Percentiles rank a stretch among this genome's conserved stretches.
These are phyloP conservation scores for Tetrahymena elliotti DNA, from an alignment of 73 alveolate species.

Conservation along the genomic window DNA sequence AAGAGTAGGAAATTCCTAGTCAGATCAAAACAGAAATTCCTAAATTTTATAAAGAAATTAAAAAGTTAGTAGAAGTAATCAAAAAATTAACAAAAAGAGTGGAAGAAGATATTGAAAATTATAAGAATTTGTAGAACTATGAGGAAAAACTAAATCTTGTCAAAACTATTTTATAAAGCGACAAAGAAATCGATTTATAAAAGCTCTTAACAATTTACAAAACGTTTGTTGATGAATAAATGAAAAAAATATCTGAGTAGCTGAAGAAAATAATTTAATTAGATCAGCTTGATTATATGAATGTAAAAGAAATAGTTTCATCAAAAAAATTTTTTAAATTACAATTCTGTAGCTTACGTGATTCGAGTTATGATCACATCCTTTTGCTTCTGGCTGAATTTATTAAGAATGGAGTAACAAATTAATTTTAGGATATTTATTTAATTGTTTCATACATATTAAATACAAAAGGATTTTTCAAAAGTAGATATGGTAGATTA, in stretches of 20 bases:
- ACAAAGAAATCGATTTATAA: too few relatives aligned
- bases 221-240: too few relatives aligned
- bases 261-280: too few relatives aligned
- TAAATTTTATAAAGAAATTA: neutral
- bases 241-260: too few relatives aligned
- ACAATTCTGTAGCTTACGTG: neutral
- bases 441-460: neutral
- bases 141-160: too few relatives aligned
- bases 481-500: neutral
- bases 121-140: too few relatives aligned
- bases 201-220: too few relatives aligned
- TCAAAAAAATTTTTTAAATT: too few relatives aligned
- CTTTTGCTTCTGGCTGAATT: neutral
- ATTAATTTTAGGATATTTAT: neutral
- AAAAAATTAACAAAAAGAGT: neutral
- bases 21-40: neutral
- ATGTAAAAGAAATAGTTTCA: neutral
- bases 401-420: neutral
- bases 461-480: neutral
- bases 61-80: too few relatives aligned
- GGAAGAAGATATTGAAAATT: neutral
- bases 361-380: neutral
- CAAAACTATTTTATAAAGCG: too few relatives aligned
- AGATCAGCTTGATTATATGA: neutral
- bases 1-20: too few relatives aligned